phyloP scores from a whole-genome alignment of 495 filamentous ascomycete species.

The Aspergillus ellipticus region DNA sequence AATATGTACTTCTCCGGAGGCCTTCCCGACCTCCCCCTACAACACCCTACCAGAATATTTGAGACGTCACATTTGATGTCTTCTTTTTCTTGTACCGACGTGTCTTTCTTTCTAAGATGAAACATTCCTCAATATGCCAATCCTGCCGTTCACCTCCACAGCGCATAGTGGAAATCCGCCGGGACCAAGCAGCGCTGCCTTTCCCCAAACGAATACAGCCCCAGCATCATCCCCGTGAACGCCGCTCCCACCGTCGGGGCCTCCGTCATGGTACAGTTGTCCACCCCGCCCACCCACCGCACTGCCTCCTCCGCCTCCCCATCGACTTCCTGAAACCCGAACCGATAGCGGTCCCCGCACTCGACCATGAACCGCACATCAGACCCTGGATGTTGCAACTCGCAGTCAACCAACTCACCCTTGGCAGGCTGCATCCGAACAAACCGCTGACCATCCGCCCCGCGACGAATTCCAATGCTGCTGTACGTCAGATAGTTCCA shows the following conservation, averaged over 20 bases:
- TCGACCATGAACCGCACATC: conserved; percentile 24
- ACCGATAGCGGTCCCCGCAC: conserved; percentile 27
- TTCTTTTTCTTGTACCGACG: too few species aligned
- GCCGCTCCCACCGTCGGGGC: conserved; percentile 32
- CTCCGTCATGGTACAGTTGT: conserved; percentile 24
- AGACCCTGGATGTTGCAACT: neutral
- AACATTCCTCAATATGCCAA: too few species aligned
- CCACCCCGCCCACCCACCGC: conserved; percentile 25
- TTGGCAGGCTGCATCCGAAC: conserved; percentile 24
- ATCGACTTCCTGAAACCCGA: conserved; percentile 26
- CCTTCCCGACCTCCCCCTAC: too few species aligned
- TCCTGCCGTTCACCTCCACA: too few species aligned
- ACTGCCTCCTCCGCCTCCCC: neutral
- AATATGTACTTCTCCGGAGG: too few species aligned
- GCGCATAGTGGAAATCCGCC: conserved; percentile 40
- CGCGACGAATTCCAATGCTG: conserved; percentile 31
- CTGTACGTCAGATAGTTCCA: conserved; percentile 40
- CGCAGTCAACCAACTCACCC: conserved; percentile 12
- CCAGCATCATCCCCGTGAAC: conserved; percentile 44
- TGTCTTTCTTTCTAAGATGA: too few species aligned
- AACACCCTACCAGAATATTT: too few species aligned
- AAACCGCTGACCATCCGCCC: conserved; percentile 12
- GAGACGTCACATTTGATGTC: too few species aligned
- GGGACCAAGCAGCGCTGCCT: conserved; percentile 33
- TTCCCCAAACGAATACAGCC: conserved; percentile 44